Percentiles rank a stretch among this genome's conserved stretches.
Evolutionary conservation across 441 rosid genomes (phyloP).

Genomic region (Gossypium trilobum): DNA sequence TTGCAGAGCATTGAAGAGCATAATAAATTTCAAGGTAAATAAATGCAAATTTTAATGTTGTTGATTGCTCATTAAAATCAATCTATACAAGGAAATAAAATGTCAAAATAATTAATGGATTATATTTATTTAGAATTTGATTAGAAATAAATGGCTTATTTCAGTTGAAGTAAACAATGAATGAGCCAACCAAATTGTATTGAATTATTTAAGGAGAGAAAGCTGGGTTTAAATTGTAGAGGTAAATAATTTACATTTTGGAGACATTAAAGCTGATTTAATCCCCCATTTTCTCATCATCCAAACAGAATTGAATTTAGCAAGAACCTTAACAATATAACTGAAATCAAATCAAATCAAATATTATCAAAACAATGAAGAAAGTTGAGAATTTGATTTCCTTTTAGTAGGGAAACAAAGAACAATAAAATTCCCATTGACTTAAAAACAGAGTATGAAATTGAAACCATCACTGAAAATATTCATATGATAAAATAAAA

Average conservation of each 20-base stretch:
- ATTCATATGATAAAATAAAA: not conserved
- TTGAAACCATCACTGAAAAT: not conserved
- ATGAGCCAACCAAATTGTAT: not conserved
- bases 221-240: not conserved
- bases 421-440: not conserved
- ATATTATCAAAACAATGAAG: not conserved
- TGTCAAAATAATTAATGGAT: not conserved
- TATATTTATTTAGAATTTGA: not conserved
- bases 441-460: not conserved
- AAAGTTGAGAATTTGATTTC: not conserved
- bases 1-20: not conserved
- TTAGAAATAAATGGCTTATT: not conserved
- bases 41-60: constrained; percentile 12
- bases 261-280: not conserved
- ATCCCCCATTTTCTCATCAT: constrained; percentile 19
- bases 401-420: not conserved
- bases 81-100: constrained; percentile 5
- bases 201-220: not conserved
- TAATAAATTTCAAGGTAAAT: not conserved
- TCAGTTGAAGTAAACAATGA: not conserved
- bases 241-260: not conserved
- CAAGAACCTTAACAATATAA: not conserved
- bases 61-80: not conserved
- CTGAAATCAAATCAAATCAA: not conserved
- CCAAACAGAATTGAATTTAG: constrained; percentile 16